phyloP scores from a whole-genome alignment of 768 basidiomycete species.

The Leccinum incarnatum region DNA sequence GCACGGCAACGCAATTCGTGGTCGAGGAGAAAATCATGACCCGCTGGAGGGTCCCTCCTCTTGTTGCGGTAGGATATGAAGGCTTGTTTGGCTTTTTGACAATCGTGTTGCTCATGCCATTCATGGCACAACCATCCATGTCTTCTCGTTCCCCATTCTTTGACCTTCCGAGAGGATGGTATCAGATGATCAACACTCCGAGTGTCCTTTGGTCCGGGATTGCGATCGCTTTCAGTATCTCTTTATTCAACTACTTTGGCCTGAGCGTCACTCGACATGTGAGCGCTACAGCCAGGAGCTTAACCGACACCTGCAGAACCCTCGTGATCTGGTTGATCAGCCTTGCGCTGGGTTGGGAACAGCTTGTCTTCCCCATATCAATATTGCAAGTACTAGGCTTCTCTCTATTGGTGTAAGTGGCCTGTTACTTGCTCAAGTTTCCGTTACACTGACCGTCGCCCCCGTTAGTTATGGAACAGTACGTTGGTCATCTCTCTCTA shows the following conservation, averaged over 20 bases:
- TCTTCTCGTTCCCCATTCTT: constrained; percentile 69
- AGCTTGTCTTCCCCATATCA: constrained; percentile 75
- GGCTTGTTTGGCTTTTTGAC: constrained; percentile 87
- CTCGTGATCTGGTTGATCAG: constrained; percentile 95
- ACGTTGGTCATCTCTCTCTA: constrained; percentile 22
- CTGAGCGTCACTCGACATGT: constrained; percentile 90
- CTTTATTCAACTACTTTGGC: constrained; percentile 87
- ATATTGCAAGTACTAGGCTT: constrained; percentile 84
- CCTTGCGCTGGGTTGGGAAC: constrained; percentile 88
- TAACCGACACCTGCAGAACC: constrained; percentile 95
- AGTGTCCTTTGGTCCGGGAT: constrained; percentile 64
- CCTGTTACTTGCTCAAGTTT: constrained; percentile 5
- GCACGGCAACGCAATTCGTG: constrained; percentile 90
- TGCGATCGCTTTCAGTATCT: constrained; percentile 73
- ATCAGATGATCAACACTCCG: constrained; percentile 81
- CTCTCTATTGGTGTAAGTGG: constrained; percentile 79
- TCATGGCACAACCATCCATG: constrained; percentile 70
- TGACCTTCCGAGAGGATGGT: constrained; percentile 86
- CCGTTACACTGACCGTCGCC: constrained; percentile 10
- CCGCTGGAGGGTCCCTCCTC: constrained; percentile 79
- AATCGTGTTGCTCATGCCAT: constrained; percentile 74
- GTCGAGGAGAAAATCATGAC: constrained; percentile 96
- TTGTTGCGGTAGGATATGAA: constrained; percentile 93
- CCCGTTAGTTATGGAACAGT: constrained; percentile 78
- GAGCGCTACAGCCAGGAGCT: constrained; percentile 86